Evolutionary conservation across 371 early-diverging fungal species (phyloP), one percentile per base, ranked within the genome.

Genomic region (Circinella umbellata): DNA sequence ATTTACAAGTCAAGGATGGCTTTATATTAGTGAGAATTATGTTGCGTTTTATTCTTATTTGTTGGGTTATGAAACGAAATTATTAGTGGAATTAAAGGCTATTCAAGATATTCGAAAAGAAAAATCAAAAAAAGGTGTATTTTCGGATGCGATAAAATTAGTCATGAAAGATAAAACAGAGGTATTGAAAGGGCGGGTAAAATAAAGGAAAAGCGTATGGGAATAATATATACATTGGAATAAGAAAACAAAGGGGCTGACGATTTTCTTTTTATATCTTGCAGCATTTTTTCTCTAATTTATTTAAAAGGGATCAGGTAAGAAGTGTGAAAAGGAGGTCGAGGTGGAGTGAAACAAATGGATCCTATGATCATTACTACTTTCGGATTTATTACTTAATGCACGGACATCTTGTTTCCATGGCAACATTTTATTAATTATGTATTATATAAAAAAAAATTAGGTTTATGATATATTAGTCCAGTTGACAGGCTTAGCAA

Each of bases 1-100:
- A 70, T 86, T 95, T 73, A 86, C 91, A 62, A 94, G 95, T 77
- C 99, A 99, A 80, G 99, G 99, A 0, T 99, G 99, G 99, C 84
- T 98, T 80, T 99, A 99, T 74, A 88, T 99, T 46, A 93, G 94
- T 66, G 92, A 95, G 77, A 93, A 96, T 70, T 94, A 95, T 66
- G 75, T 97, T 18, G 94, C 93, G 73, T 99, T 98, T 74, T 97
- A 99, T 79, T 94, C 98, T 17, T 97, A 93, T 75, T 86, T 98
- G 61, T 86, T 99, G 46, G 98, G 97, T 0, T 87, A 88, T 27
- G 99, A 99, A 76, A 97, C 96, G 15, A 95, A 95, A 78, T 75
- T 97, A 18, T 85, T 94, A 59, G 76, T 98, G 20, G 94, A 95
- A 77, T 83, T 99, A 48, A 95, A 95, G 74, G 93, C 95, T 67